Percentiles rank a stretch among this genome's conserved stretches.
Evolutionary conservation across 768 basidiomycete species (phyloP).

Genomic region (Xerocomellus chrysenteron): DNA sequence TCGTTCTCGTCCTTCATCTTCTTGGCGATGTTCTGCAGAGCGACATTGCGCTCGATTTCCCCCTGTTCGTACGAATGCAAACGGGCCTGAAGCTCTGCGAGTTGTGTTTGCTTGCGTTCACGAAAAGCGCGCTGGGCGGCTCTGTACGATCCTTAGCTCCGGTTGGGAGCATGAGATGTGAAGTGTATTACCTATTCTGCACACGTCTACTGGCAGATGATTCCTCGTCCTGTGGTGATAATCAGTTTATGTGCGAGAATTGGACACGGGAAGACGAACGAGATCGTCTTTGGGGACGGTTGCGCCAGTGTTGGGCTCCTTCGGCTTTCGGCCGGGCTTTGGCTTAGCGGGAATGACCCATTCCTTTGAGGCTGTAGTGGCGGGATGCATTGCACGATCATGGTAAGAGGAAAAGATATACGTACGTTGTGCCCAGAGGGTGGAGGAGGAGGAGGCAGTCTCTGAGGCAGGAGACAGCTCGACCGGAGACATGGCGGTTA

Average conservation of each 20-base stretch:
- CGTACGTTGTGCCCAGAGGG: slow-evolving; percentile 76
- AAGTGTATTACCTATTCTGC: slow-evolving; percentile 62
- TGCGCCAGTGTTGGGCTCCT: slow-evolving; percentile 41
- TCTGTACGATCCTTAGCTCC: slow-evolving; percentile 39
- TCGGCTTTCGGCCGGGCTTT: slow-evolving; percentile 86
- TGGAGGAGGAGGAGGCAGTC: slow-evolving; percentile 45
- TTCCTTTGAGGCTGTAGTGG: slow-evolving; percentile 73
- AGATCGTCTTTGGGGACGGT: slow-evolving; percentile 42
- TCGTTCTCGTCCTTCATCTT: slow-evolving; percentile 88
- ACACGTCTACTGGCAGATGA: slow-evolving; percentile 61
- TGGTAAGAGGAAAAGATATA: not conserved
- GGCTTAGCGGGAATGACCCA: slow-evolving; percentile 87
- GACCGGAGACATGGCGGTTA: slow-evolving; percentile 26
- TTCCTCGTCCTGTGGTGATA: slow-evolving; percentile 39
- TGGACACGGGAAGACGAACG: slow-evolving; percentile 37
- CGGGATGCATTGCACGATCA: not conserved
- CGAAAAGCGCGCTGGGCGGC: slow-evolving; percentile 89
- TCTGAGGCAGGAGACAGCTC: slow-evolving; percentile 31
- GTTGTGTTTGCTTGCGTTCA: slow-evolving; percentile 85
- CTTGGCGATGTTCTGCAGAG: slow-evolving; percentile 79
- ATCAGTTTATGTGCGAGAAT: slow-evolving; percentile 7
- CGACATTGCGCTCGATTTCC: slow-evolving; percentile 85
- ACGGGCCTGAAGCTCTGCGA: slow-evolving; percentile 84
- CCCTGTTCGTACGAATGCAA: slow-evolving; percentile 85
- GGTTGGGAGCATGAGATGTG: not conserved